Conservation (phyloP, 495 filamentous ascomycete species). For the Talaromyces ruber region DNA sequence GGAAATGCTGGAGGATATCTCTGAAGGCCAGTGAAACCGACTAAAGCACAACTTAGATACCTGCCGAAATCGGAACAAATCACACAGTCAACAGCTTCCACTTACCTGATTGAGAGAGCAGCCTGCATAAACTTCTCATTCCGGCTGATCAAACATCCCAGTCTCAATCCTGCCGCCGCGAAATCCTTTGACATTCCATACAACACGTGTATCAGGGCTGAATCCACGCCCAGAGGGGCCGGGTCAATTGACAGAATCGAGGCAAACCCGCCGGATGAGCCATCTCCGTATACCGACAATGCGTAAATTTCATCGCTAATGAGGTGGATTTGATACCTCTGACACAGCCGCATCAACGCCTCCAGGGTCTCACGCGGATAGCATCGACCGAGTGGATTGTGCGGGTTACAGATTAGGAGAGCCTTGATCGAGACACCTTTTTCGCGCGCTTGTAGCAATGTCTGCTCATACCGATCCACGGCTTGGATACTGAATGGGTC, state of each 20-base stretch:
- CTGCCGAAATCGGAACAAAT: neutral
- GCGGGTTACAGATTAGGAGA: slow-evolving; percentile 50
- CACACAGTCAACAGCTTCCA: slow-evolving; percentile 3
- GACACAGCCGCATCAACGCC: slow-evolving; percentile 42
- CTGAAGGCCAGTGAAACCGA: slow-evolving; percentile 25
- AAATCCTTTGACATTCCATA: slow-evolving; percentile 49
- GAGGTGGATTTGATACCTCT: slow-evolving; percentile 46
- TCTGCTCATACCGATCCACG: slow-evolving; percentile 32
- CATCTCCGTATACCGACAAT: slow-evolving; percentile 36
- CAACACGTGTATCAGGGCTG: slow-evolving; percentile 44
- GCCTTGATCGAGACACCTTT: slow-evolving; percentile 30
- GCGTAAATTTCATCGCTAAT: slow-evolving; percentile 60
- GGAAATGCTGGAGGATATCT: slow-evolving; percentile 25
- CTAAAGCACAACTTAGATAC: slow-evolving; percentile 10
- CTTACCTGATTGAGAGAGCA: slow-evolving; percentile 18
- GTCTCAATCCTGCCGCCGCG: slow-evolving; percentile 43
- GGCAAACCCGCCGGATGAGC: slow-evolving; percentile 31
- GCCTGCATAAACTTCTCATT: slow-evolving; percentile 20
- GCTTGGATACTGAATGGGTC: slow-evolving; percentile 37
- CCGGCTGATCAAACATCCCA: slow-evolving; percentile 45
- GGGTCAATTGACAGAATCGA: slow-evolving; percentile 42
- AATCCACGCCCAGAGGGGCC: slow-evolving; percentile 26
- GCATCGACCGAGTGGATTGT: slow-evolving; percentile 53
- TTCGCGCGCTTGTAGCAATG: slow-evolving; percentile 18
- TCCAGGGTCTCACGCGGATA: slow-evolving; percentile 41